Conservation (phyloP, 768 basidiomycete genomes). For the Nevesoporus exiguus region DNA sequence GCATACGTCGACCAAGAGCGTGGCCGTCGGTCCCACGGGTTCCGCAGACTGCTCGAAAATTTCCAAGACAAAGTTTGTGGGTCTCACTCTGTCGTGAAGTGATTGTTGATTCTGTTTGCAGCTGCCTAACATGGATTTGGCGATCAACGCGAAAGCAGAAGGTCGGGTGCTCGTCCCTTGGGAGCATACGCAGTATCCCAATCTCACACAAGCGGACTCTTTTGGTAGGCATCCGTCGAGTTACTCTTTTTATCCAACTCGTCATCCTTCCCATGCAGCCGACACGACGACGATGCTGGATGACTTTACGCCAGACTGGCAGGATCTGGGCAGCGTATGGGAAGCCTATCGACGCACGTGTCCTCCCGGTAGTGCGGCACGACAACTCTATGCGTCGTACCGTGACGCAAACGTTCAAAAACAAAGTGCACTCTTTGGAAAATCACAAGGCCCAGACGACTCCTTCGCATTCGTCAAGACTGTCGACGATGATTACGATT, state of each 20-base stretch:
- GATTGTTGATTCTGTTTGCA: conserved; percentile 27
- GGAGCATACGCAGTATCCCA: conserved; percentile 77
- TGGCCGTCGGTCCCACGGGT: conserved; percentile 74
- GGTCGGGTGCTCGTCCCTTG: conserved; percentile 91
- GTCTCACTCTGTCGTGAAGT: not conserved
- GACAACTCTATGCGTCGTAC: conserved; percentile 78
- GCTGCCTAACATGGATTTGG: conserved; percentile 93
- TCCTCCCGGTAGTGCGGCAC: conserved; percentile 69
- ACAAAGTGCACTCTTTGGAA: conserved; percentile 26
- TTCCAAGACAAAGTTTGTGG: conserved; percentile 56
- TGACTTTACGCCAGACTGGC: conserved; percentile 81
- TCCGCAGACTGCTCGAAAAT: conserved; percentile 70
- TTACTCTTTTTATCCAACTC: not conserved
- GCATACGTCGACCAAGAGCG: conserved; percentile 61
- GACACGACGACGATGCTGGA: conserved; percentile 58
- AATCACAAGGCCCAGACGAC: conserved; percentile 34
- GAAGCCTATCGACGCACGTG: conserved; percentile 94
- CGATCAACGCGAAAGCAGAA: conserved; percentile 92
- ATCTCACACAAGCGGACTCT: conserved; percentile 50
- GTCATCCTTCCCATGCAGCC: conserved; percentile 26
- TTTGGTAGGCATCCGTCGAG: conserved; percentile 24
- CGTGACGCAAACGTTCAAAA: conserved; percentile 43
- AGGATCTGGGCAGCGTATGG: conserved; percentile 82
- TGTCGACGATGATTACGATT: conserved; percentile 68
- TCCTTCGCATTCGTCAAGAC: conserved; percentile 63